Conservation (phyloP, 306 rosid genomes). For the Begonia fuchsioides region DNA sequence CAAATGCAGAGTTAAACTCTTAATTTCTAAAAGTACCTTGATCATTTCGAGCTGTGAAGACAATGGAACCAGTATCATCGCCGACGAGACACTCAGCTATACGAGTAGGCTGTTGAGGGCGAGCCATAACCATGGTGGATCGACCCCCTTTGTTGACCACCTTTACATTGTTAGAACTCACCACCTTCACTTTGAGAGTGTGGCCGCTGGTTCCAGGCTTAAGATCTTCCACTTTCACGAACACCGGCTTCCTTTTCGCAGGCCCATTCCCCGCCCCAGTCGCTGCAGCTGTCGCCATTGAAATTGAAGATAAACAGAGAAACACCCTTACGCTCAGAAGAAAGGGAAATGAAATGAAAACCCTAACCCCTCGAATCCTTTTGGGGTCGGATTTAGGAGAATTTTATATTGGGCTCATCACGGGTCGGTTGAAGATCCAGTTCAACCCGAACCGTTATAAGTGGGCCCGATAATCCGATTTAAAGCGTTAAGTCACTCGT, state of each 20-base stretch:
- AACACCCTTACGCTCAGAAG: background rate
- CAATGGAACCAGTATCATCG: slow-evolving; percentile 59
- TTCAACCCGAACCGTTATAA: no score
- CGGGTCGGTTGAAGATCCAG: no score
- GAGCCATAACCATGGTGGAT: slow-evolving; percentile 30
- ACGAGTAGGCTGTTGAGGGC: slow-evolving; percentile 35
- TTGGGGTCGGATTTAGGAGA: no score
- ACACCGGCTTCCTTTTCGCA: slow-evolving; percentile 72
- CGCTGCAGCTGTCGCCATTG: slow-evolving; percentile 12
- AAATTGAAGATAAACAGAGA: background rate
- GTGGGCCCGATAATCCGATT: no score
- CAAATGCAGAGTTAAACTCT: background rate
- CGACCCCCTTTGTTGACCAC: slow-evolving; percentile 31
- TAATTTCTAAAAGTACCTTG: slow-evolving; percentile 30
- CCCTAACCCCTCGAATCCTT: slow-evolving; percentile 11
- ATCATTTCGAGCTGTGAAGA: slow-evolving; percentile 83
- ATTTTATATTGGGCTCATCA: background rate
- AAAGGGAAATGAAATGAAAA: background rate
- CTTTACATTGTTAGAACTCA: slow-evolving; percentile 36
- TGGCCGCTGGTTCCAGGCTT: slow-evolving; percentile 77
- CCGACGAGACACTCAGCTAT: slow-evolving; percentile 71
- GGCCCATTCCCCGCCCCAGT: slow-evolving; percentile 14
- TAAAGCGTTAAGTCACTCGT: background rate
- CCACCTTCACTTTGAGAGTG: slow-evolving; percentile 70
- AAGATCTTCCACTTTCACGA: slow-evolving; percentile 57